Base-by-base conservation (phyloP, 108 stramenopile genomes). In the Skeletonema potamos region DNA sequence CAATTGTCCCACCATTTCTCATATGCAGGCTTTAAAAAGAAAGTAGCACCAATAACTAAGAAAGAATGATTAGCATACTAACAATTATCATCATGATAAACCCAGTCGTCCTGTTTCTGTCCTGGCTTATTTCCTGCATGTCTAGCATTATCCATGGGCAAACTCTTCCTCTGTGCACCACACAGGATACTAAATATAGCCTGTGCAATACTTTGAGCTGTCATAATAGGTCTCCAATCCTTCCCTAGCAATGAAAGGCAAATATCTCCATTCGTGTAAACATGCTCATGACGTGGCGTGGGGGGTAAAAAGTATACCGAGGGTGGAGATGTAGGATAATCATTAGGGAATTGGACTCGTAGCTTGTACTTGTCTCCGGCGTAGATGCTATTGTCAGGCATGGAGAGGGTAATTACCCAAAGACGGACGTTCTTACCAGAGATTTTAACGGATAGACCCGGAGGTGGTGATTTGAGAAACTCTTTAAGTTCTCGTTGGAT, bases 261-360 rank as follows among this genome's bases (percentile, higher is more conserved):
- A 68, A 98, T 98, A 71, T 98, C 98, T 18, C 98, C 98, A 83
- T 98, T 98, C 39, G 98, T 97, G 73, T 98, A 98, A n/a, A 97
- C 95, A 76, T 98, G 98, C 64, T 92, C 92, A 74, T 96, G 96
- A 37, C 85, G 68, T 32, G 92, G 91, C 29, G 82, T 75, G 26
- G 66, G 73, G 6, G 86, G 63, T 48, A 98, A 68, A 71, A 98
- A 98, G 84, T 93, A 98, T 2, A 95, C 96, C 0, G 87, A 87
- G 3, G 98, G 98, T 48, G 98, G 98, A 26, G 86, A 87, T 22
- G 90, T 86, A 2, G 98, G 98, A 78, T 98, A 98, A 55, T 94
- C 84, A 27, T 76, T 58, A 2, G 96, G 96, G 69, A 97, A 97
- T 15, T 74, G 74, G 4, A 98, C 76, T 33, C 92, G 81, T 36